Evolutionary conservation across 495 filamentous ascomycete species (phyloP).

Genomic region (Penicilliopsis zonata): DNA sequence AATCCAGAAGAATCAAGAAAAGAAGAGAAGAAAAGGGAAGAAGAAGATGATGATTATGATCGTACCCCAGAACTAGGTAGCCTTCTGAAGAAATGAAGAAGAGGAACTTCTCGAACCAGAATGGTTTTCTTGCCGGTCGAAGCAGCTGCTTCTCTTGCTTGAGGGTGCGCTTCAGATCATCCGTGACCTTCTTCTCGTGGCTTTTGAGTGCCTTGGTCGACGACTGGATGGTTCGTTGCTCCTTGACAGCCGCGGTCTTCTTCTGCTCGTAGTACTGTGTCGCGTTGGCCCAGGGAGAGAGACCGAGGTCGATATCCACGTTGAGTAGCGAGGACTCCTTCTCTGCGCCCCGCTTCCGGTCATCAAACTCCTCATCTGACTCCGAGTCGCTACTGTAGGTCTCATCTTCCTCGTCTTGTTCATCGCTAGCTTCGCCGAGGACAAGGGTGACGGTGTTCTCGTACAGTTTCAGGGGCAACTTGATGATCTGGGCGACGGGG

Average conservation of each 20-base stretch:
- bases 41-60: not conserved
- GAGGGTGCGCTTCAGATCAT: slow-evolving; percentile 72
- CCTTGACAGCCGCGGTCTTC: slow-evolving; percentile 69
- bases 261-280: slow-evolving; percentile 85
- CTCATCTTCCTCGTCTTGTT: slow-evolving; percentile 43
- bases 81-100: slow-evolving; percentile 96
- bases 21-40: slow-evolving; percentile 1
- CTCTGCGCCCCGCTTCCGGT: slow-evolving; percentile 20
- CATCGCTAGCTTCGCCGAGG: slow-evolving; percentile 56
- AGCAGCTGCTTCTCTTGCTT: slow-evolving; percentile 88
- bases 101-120: slow-evolving; percentile 95
- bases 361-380: slow-evolving; percentile 49
- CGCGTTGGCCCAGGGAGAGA: slow-evolving; percentile 80
- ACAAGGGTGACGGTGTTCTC: slow-evolving; percentile 80
- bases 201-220: slow-evolving; percentile 79
- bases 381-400: slow-evolving; percentile 48
- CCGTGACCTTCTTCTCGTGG: slow-evolving; percentile 74
- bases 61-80: slow-evolving; percentile 66
- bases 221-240: slow-evolving; percentile 72
- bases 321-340: slow-evolving; percentile 34
- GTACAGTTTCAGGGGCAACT: slow-evolving; percentile 74
- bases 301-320: slow-evolving; percentile 74
- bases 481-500: slow-evolving; percentile 76
- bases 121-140: slow-evolving; percentile 63
- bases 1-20: not conserved